Evolutionary conservation across 441 rosid species (phyloP), one percentile per base, ranked within the genome.

Genomic region (Oxalis stricta): DNA sequence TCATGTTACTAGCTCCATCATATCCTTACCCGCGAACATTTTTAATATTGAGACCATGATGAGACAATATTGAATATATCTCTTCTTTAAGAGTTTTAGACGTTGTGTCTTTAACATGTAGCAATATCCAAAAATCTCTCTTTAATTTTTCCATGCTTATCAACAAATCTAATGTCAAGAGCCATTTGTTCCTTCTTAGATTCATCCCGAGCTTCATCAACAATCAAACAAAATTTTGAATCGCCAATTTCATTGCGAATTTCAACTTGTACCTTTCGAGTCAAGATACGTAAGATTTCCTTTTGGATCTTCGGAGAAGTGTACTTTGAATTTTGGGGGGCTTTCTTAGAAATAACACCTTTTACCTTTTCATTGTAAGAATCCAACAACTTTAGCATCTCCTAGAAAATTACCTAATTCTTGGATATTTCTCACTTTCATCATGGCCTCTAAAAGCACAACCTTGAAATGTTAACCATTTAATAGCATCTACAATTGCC

Each of bases 121-220:
- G 36, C 50, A 16, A 44, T 17, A 3, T 14, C 21, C 44, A 44
- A 43, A 11, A 28, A 44, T 3, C 18, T 7, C 17, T 44, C 37
- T 5, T 1, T 11, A 2, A 28, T 5, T 18, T 8, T 12, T 1
- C 31, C 50, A 8, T 38, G 2, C 22, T 39, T 38, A 15, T 46
- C 28, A 30, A 31, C 12, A 33, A 19, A 55, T 38, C 40, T 55
- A 9, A 46, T 21, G 3, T 29, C 53, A 29, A 38, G 9, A 13
- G 46, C 9, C 53, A 55, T 55, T 38, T 55, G 33, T 12, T 55
- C 47, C 22, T 10, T 46, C 11, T 38, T 45, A 1, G 23, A 45
- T 10, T 30, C 46, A 45, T 44, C 45, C 5, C 38, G 5, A 3
- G 38, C 33, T 15, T 54, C 39, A 45, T 45, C 39, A 26, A 46